Evolutionary conservation across 805 yeast genomes (phyloP).

Genomic region (Saccharomycopsis fermentans): DNA sequence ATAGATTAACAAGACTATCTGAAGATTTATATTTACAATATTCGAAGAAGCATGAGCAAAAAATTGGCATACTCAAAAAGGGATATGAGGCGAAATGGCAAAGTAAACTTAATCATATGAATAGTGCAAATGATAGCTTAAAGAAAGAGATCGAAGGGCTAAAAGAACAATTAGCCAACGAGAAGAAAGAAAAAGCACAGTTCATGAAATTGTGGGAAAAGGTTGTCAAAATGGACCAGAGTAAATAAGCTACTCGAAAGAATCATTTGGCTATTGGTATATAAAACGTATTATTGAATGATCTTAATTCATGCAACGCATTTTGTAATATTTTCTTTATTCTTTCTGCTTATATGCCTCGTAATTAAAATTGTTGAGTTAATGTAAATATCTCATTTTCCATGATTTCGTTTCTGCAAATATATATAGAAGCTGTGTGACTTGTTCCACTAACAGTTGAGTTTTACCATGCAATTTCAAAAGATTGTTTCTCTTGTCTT

Average conservation of each 20-base stretch:
- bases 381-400: too few species aligned
- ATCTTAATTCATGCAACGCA: too few species aligned
- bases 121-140: slow-evolving; percentile 34
- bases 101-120: slow-evolving; percentile 32
- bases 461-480: too few species aligned
- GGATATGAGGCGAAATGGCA: slow-evolving; percentile 48
- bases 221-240: slow-evolving; percentile 13
- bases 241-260: neutral
- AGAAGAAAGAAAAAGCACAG: slow-evolving; percentile 48
- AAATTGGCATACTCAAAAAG: slow-evolving; percentile 50
- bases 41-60: slow-evolving; percentile 66
- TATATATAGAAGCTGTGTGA: too few species aligned
- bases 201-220: slow-evolving; percentile 42
- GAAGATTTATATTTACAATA: slow-evolving; percentile 65
- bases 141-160: slow-evolving; percentile 44
- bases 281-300: too few species aligned
- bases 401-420: too few species aligned
- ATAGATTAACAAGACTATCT: slow-evolving; percentile 50
- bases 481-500: too few species aligned
- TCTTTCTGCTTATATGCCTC: too few species aligned
- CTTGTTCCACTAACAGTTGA: too few species aligned
- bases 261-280: neutral
- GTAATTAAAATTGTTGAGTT: too few species aligned
- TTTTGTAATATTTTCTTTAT: too few species aligned
- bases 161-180: slow-evolving; percentile 38